These are phyloP conservation scores for Puccinellia tenuiflora DNA, from an alignment of 176 grass and related monocot genomes.

Conservation along the genomic window DNA sequence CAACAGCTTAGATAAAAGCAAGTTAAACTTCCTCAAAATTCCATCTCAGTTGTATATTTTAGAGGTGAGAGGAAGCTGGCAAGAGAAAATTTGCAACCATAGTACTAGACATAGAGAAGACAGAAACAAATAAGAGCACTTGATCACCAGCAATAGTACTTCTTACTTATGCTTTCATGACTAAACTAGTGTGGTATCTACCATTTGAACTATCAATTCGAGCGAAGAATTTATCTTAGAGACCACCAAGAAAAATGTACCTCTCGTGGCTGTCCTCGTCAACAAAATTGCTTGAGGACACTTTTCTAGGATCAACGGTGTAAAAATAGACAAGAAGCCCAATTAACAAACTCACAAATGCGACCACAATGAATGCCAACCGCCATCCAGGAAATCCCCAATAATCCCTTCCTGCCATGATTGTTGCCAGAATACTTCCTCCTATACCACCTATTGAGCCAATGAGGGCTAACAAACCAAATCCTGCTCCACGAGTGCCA, in stretches of 20 bases:
- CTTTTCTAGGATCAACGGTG: constrained; percentile 77
- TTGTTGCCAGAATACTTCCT: constrained; percentile 78
- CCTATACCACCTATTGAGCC: constrained; percentile 87
- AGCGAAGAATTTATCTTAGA: background rate
- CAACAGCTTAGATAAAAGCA: background rate
- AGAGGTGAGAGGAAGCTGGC: background rate
- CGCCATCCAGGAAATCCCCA: constrained; percentile 83
- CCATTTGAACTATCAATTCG: background rate
- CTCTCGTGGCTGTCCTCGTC: constrained; percentile 54
- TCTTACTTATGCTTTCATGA: background rate
- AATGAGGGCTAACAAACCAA: constrained; percentile 72
- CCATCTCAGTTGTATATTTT: background rate
- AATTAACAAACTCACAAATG: constrained; percentile 76
- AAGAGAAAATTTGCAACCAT: background rate
- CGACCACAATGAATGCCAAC: constrained; percentile 75
- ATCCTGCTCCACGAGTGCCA: constrained; percentile 65
- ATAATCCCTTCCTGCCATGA: constrained; percentile 71
- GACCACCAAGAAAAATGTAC: constrained; percentile 28
- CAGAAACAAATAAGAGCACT: background rate
- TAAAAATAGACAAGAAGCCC: constrained; percentile 77
- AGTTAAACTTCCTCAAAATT: background rate
- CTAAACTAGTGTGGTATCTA: background rate
- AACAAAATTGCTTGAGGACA: constrained; percentile 6
- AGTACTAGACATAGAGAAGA: background rate
- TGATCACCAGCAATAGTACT: background rate